Percentiles rank a stretch among this genome's conserved stretches.
phyloP scores from a whole-genome alignment of 495 filamentous ascomycete species.

The Trichoderma reesei region DNA sequence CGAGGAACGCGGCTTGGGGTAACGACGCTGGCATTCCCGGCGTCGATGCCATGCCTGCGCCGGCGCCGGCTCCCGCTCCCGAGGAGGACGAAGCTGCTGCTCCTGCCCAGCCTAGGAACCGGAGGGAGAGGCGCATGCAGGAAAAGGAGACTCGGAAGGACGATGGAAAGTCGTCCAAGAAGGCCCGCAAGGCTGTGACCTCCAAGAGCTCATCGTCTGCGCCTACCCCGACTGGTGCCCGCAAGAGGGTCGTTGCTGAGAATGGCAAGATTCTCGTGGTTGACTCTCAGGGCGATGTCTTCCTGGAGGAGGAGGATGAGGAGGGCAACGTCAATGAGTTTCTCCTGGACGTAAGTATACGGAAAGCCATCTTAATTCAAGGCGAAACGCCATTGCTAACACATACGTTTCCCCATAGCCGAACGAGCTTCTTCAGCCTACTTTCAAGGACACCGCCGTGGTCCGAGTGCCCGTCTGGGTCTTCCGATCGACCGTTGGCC shows the following conservation, averaged over 20 bases:
- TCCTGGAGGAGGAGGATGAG: slow-evolving; percentile 78
- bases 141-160: slow-evolving; percentile 72
- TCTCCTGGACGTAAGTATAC: slow-evolving; percentile 61
- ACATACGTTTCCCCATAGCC: slow-evolving; percentile 28
- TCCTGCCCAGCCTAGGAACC: slow-evolving; percentile 54
- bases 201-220: slow-evolving; percentile 18
- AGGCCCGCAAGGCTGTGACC: slow-evolving; percentile 21
- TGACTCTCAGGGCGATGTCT: slow-evolving; percentile 84
- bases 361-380: neutral
- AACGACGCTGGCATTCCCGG: slow-evolving; percentile 63
- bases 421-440: slow-evolving; percentile 55
- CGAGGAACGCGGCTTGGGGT: slow-evolving; percentile 81
- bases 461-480: slow-evolving; percentile 58
- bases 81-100: slow-evolving; percentile 40
- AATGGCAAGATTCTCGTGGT: slow-evolving; percentile 94
- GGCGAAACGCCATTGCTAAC: neutral
- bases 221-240: slow-evolving; percentile 20
- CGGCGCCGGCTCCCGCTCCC: slow-evolving; percentile 21
- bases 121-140: slow-evolving; percentile 77
- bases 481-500: slow-evolving; percentile 48
- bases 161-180: slow-evolving; percentile 26
- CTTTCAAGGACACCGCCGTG: slow-evolving; percentile 59
- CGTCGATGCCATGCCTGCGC: slow-evolving; percentile 39
- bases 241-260: slow-evolving; percentile 62
- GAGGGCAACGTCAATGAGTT: slow-evolving; percentile 76